Percentiles rank a stretch among this genome's conserved stretches.
Conservation (phyloP, 2,329 filamentous ascomycete species). For the Trichoderma sp. region DNA sequence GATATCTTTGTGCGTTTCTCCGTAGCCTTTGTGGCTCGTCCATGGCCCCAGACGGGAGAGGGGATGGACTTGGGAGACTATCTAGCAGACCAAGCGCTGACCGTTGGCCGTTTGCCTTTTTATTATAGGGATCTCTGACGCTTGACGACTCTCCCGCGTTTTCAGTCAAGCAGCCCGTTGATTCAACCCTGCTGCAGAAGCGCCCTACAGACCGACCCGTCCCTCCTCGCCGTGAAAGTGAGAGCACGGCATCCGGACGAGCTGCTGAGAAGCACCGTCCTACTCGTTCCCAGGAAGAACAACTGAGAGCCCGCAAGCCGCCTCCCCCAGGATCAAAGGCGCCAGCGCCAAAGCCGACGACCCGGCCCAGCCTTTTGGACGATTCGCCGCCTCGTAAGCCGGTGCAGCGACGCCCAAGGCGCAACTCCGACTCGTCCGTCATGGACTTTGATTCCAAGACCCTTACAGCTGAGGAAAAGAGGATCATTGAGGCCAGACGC, state of each 20-base stretch:
- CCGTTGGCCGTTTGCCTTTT: conserved; percentile 21
- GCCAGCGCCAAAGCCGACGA: conserved; percentile 29
- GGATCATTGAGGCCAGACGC: conserved; percentile 39
- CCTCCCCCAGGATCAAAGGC: conserved; percentile 22
- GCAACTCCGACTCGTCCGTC: conserved; percentile 79
- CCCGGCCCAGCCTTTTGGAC: conserved; percentile 32
- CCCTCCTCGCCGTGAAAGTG: conserved; percentile 30
- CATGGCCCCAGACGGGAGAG: not conserved
- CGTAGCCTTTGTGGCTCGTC: conserved; percentile 11
- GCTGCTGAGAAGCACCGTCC: conserved; percentile 52
- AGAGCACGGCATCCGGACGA: conserved; percentile 50
- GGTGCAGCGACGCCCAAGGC: conserved; percentile 54
- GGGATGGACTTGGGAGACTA: not conserved
- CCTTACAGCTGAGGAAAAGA: conserved; percentile 54
- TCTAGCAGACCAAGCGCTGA: conserved; percentile 4
- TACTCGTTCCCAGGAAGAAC: conserved; percentile 65
- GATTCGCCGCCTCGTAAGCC: conserved; percentile 41
- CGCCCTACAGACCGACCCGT: conserved; percentile 34
- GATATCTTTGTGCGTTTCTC: conserved; percentile 71
- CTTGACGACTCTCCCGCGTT: conserved; percentile 56
- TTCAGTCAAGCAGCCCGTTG: conserved; percentile 35
- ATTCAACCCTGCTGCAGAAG: conserved; percentile 37
- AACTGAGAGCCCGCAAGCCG: conserved; percentile 48
- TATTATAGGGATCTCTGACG: conserved; percentile 62
- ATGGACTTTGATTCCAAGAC: conserved; percentile 57